Conservation (phyloP, 208 protist species). For the Phytomonas francai region DNA sequence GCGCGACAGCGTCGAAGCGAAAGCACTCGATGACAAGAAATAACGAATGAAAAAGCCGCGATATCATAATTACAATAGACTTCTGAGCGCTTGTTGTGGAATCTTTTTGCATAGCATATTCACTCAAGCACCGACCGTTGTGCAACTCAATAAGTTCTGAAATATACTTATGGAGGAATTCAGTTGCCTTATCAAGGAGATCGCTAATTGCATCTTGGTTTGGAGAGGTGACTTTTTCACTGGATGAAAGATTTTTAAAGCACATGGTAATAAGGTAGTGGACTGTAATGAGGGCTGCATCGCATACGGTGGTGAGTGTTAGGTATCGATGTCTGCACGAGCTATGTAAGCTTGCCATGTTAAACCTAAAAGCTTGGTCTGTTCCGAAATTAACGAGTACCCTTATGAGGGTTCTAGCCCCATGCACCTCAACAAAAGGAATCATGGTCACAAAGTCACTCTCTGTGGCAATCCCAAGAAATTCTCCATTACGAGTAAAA, state of each 20-base stretch:
- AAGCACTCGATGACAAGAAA: slow-evolving; percentile 72
- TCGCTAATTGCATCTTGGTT: slow-evolving; percentile 53
- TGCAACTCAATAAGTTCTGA: slow-evolving; percentile 34
- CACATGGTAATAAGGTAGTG: slow-evolving; percentile 75
- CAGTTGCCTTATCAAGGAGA: slow-evolving; percentile 53
- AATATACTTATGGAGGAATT: slow-evolving; percentile 48
- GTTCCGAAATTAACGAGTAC: slow-evolving; percentile 86
- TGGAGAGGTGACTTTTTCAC: slow-evolving; percentile 14
- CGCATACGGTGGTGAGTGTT: slow-evolving; percentile 40
- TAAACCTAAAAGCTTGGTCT: slow-evolving; percentile 73
- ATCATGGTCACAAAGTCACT: slow-evolving; percentile 39
- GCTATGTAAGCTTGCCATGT: slow-evolving; percentile 67
- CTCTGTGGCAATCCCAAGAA: slow-evolving; percentile 67
- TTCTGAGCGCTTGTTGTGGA: slow-evolving; percentile 10
- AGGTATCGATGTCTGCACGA: slow-evolving; percentile 45
- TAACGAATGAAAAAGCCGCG: slow-evolving; percentile 66
- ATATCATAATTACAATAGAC: slow-evolving; percentile 30
- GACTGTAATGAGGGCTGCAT: slow-evolving; percentile 55
- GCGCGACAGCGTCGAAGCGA: slow-evolving; percentile 58
- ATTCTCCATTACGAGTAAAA: slow-evolving; percentile 82
- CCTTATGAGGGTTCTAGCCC: slow-evolving; percentile 50
- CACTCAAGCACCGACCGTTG: slow-evolving; percentile 1
- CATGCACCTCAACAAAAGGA: slow-evolving; percentile 59
- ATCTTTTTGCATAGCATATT: background rate
- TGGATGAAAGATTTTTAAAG: slow-evolving; percentile 38